These are phyloP conservation scores for Leccinum uliginosum DNA, from an alignment of 768 basidiomycete genomes.

Conservation along the genomic window DNA sequence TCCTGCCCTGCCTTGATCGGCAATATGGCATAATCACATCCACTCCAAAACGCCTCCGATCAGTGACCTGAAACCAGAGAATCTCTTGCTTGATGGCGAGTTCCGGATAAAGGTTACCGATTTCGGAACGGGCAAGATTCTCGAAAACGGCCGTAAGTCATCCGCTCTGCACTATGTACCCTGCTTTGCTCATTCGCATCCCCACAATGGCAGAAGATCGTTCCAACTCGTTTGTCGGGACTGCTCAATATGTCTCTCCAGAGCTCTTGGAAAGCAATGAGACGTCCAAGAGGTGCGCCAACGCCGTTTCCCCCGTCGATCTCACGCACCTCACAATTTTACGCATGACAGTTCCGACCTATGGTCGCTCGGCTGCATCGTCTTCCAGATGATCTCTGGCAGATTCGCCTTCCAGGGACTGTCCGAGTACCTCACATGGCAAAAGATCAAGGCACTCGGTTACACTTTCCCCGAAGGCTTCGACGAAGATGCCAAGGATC, in stretches of 20 bases:
- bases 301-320: neutral
- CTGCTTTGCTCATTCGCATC: conserved; percentile 1
- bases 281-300: conserved; percentile 66
- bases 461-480: conserved; percentile 87
- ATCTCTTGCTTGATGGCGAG: conserved; percentile 81
- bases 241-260: conserved; percentile 86
- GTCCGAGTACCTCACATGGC: conserved; percentile 92
- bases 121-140: conserved; percentile 87
- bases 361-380: conserved; percentile 93
- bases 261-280: conserved; percentile 74
- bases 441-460: conserved; percentile 86
- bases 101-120: conserved; percentile 92
- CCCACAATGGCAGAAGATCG: conserved; percentile 39
- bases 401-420: conserved; percentile 87
- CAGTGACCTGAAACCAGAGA: conserved; percentile 81
- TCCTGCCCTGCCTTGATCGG: neutral
- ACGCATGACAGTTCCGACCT: conserved; percentile 70
- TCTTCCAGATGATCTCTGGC: conserved; percentile 94
- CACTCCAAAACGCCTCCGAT: neutral
- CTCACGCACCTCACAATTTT: neutral
- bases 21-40: conserved; percentile 11
- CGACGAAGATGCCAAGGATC: conserved; percentile 73
- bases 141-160: conserved; percentile 51
- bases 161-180: neutral
- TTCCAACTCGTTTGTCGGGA: conserved; percentile 80